Evolutionary conservation across 306 rosid species (phyloP), one percentile per base, ranked within the genome.

Genomic region (Abrus precatorius): DNA sequence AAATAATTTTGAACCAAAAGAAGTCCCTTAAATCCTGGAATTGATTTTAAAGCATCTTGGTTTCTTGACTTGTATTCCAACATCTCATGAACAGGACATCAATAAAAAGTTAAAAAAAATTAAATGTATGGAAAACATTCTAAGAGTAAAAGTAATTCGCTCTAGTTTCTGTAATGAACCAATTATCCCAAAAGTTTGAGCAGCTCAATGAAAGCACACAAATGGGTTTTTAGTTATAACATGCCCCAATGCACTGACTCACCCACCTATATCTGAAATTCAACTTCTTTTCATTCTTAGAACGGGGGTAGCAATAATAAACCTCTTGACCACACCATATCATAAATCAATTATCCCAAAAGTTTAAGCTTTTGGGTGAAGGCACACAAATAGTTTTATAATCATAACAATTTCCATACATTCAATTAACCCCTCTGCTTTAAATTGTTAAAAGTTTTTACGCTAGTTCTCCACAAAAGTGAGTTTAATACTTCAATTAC

Each of bases 1-100:
- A 32, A 44, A 1, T 33, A 53, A 50, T 65, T 76, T 76, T 50
- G 52, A 27, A 41, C 66, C 59, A 11, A 63, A 49, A 33, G 33
- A 49, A 53, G 11, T 33, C 61, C 12, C 54, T 44, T 40, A 49
- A 33, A 81, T 34, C 68, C 63, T 74, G 44, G 64, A 63, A n/a
- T 29, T 43, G 20, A 41, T 50, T 61, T 49, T 9, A 47, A 47
- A 29, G 53, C 65, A 72, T 62, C 72, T 13, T 28, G 60, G 68
- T 73, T 53, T 30, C 14, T 32, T 72, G 28, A 62, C 47, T 33
- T 61, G n/a, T 9, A 14, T 65, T 33, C 53, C 12, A 33, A 13
- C 9, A 30, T 47, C 70, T 27, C 34, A 55, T 44, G 28, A 53
- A 74, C 36, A 41, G 60, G 41, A 64, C 41, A 33, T 66, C 27